Conservation (phyloP, 352 stramenopile genomes). For the Globisporangium irregulare region DNA sequence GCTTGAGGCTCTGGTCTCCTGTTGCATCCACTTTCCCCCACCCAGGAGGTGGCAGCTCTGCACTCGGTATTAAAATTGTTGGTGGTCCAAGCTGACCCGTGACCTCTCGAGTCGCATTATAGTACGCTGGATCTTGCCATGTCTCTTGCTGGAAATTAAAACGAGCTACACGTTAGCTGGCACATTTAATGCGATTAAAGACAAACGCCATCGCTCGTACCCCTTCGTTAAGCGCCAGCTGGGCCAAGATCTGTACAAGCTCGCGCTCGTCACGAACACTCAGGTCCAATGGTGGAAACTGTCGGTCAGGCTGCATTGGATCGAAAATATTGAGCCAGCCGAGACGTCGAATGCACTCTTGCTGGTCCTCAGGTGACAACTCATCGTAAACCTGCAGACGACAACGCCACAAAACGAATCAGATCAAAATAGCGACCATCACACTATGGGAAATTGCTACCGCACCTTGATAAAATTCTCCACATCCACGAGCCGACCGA, state of each 20-base stretch:
- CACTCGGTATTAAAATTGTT: conserved; percentile 6
- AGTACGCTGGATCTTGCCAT: conserved; percentile 34
- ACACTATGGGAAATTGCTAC: background rate
- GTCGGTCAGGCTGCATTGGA: conserved; percentile 65
- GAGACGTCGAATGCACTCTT: conserved; percentile 55
- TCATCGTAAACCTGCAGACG: conserved; percentile 40
- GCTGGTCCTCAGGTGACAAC: conserved; percentile 52
- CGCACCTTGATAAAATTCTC: conserved; percentile 69
- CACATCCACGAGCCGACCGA: conserved; percentile 67
- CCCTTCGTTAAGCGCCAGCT: conserved; percentile 67
- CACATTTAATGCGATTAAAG: background rate
- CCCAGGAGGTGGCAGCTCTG: conserved; percentile 32
- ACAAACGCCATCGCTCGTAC: conserved; percentile 21
- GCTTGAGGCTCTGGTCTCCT: conserved; percentile 57
- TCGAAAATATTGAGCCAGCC: conserved; percentile 88
- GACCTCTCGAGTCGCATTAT: conserved; percentile 10
- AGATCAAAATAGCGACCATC: background rate
- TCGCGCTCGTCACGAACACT: conserved; percentile 70
- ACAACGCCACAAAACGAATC: background rate
- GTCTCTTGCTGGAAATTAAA: conserved; percentile 20
- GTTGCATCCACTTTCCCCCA: conserved; percentile 54
- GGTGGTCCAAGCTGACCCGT: conserved; percentile 6
- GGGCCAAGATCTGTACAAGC: conserved; percentile 72
- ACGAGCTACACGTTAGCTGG: background rate
- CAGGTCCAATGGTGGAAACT: conserved; percentile 70